Evolutionary conservation across 1,284 basidiomycete genomes (phyloP).

Genomic region (Fomes fomentarius): DNA sequence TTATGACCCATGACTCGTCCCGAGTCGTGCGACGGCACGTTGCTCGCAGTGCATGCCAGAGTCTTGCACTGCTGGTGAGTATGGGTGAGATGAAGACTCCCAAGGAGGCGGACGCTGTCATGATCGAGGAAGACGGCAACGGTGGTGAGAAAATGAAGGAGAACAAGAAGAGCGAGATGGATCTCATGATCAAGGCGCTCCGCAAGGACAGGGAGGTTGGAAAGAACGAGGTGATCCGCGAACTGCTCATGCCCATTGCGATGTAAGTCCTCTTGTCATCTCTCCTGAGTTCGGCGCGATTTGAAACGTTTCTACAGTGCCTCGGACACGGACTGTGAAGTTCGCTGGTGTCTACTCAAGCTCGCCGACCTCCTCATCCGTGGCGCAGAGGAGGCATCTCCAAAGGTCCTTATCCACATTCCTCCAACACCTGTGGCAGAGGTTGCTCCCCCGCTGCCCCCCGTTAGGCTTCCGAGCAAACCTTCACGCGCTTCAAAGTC

Average conservation of each 20-base stretch:
- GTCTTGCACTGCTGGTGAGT: slow-evolving; percentile 84
- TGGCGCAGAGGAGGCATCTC: slow-evolving; percentile 81
- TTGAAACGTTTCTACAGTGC: slow-evolving; percentile 51
- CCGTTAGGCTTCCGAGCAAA: slow-evolving; percentile 52
- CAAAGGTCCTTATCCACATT: slow-evolving; percentile 85
- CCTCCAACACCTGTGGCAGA: slow-evolving; percentile 78
- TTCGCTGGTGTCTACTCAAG: slow-evolving; percentile 91
- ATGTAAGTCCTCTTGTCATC: slow-evolving; percentile 68
- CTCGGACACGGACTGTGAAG: slow-evolving; percentile 80
- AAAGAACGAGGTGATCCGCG: slow-evolving; percentile 79
- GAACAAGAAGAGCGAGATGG: slow-evolving; percentile 78
- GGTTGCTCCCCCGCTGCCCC: slow-evolving; percentile 51
- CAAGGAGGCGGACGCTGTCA: slow-evolving; percentile 75
- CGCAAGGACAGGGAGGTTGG: slow-evolving; percentile 86
- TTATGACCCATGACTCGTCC: slow-evolving; percentile 88
- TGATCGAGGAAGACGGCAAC: slow-evolving; percentile 87
- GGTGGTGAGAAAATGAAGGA: slow-evolving; percentile 72
- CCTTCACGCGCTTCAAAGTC: slow-evolving; percentile 44
- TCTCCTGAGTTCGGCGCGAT: no score
- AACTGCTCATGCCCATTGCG: slow-evolving; percentile 80
- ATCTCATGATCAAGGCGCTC: slow-evolving; percentile 79
- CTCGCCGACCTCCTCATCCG: slow-evolving; percentile 89
- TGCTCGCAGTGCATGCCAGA: slow-evolving; percentile 84
- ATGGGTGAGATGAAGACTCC: slow-evolving; percentile 87
- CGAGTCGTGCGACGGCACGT: slow-evolving; percentile 85